phyloP scores from a whole-genome alignment of 495 filamentous ascomycete species.

The Penicillium diatomitis region DNA sequence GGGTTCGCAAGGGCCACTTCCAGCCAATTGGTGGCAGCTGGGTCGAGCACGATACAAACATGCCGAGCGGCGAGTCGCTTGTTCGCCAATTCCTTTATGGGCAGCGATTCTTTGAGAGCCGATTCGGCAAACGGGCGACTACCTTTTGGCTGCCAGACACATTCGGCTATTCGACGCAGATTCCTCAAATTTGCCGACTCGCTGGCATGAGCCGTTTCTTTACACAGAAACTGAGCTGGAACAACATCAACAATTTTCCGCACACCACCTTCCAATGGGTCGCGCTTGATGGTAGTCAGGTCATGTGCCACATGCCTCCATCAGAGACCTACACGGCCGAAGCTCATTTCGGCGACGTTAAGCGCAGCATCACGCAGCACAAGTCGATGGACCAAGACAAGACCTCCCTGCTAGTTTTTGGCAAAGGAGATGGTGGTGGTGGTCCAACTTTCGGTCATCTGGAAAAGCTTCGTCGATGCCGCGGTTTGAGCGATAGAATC shows the following conservation, averaged over 20 bases:
- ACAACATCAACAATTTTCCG: slow-evolving; percentile 98
- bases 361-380: slow-evolving; percentile 80
- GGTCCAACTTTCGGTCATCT: slow-evolving; percentile 90
- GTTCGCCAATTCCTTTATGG: slow-evolving; percentile 93
- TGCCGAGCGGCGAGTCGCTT: slow-evolving; percentile 91
- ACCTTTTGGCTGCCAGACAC: slow-evolving; percentile 99
- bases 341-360: slow-evolving; percentile 93
- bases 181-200: slow-evolving; percentile 84
- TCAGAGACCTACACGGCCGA: slow-evolving; percentile 90
- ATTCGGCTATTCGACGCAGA: slow-evolving; percentile 90
- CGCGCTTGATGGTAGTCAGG: slow-evolving; percentile 85
- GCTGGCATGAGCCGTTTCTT: slow-evolving; percentile 95
- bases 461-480: slow-evolving; percentile 90
- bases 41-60: slow-evolving; percentile 98
- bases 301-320: slow-evolving; percentile 94
- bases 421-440: slow-evolving; percentile 92
- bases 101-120: slow-evolving; percentile 87
- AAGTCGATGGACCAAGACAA: slow-evolving; percentile 89
- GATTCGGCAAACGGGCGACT: slow-evolving; percentile 77
- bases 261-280: slow-evolving; percentile 99
- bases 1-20: slow-evolving; percentile 84
- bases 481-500: slow-evolving; percentile 81
- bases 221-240: slow-evolving; percentile 93
- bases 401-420: slow-evolving; percentile 83
- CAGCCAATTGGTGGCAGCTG: slow-evolving; percentile 95